Evolutionary conservation across 805 yeast genomes (phyloP).

Genomic region (Jamesozyma lodderae): DNA sequence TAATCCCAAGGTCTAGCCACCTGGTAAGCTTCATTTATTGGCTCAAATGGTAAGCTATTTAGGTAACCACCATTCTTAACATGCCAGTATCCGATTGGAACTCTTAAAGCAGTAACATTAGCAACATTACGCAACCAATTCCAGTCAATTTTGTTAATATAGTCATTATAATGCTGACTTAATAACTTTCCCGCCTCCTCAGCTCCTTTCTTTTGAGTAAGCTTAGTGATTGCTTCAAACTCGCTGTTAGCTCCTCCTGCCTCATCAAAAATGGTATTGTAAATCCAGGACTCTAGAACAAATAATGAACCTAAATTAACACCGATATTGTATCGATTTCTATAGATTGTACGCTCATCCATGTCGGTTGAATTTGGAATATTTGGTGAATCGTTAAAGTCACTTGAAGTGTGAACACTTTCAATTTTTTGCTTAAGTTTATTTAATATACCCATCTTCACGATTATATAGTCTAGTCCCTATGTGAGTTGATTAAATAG

Average conservation of each 20-base stretch:
- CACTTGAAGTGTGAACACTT: not conserved
- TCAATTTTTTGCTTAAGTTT: not conserved
- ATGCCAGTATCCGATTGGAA: slow-evolving; percentile 91
- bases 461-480: too few species aligned
- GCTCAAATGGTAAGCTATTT: slow-evolving; percentile 53
- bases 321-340: slow-evolving; percentile 60
- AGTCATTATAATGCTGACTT: slow-evolving; percentile 59
- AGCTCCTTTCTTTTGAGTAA: slow-evolving; percentile 40
- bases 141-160: slow-evolving; percentile 69
- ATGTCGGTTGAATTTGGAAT: slow-evolving; percentile 11
- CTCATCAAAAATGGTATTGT: slow-evolving; percentile 48
- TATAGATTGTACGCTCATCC: slow-evolving; percentile 42
- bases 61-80: slow-evolving; percentile 52
- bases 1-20: slow-evolving; percentile 56
- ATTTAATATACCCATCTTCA: not conserved
- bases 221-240: slow-evolving; percentile 55
- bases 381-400: not conserved
- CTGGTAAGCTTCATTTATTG: slow-evolving; percentile 47
- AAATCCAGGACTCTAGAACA: slow-evolving; percentile 74
- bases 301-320: slow-evolving; percentile 80
- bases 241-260: slow-evolving; percentile 58
- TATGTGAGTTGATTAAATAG: too few species aligned
- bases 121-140: slow-evolving; percentile 48
- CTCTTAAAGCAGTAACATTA: slow-evolving; percentile 71
- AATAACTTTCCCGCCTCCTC: slow-evolving; percentile 45